phyloP scores from a whole-genome alignment of 352 stramenopile genomes.

The Phytophthora colocasiae region DNA sequence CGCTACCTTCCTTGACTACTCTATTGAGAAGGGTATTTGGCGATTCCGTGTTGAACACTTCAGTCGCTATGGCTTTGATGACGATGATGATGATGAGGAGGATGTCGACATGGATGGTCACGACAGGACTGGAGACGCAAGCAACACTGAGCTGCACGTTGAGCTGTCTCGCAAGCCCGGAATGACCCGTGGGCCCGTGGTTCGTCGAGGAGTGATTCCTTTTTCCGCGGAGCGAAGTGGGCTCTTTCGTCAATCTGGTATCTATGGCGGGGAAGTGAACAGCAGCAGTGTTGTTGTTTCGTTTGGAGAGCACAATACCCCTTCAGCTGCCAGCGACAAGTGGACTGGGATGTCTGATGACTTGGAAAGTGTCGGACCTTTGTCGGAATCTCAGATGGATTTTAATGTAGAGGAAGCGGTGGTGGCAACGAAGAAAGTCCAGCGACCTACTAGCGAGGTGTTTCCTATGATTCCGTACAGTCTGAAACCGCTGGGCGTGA shows the following conservation, averaged over 20 bases:
- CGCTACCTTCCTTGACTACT: constrained; percentile 83
- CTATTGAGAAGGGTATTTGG: constrained; percentile 76
- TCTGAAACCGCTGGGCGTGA: constrained; percentile 39
- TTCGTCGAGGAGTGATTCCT: constrained; percentile 21
- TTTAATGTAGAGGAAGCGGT: constrained; percentile 29
- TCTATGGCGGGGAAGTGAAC: constrained; percentile 39
- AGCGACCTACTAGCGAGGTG: constrained; percentile 39
- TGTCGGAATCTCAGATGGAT: constrained; percentile 21
- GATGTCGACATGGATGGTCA: constrained; percentile 53
- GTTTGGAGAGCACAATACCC: constrained; percentile 39
- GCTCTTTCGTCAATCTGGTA: constrained; percentile 55
- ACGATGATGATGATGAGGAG: constrained; percentile 78
- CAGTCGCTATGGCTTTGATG: constrained; percentile 82
- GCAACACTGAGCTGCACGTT: constrained; percentile 24
- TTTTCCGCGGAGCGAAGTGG: constrained; percentile 44
- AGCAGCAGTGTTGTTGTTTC: constrained; percentile 40
- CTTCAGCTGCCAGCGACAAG: constrained; percentile 21
- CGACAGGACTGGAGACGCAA: constrained; percentile 12
- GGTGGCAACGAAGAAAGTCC: constrained; percentile 25
- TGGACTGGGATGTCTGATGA: constrained; percentile 21
- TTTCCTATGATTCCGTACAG: constrained; percentile 44
- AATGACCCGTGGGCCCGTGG: constrained; percentile 31
- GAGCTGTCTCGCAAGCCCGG: constrained; percentile 35
- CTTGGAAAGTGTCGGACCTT: constrained; percentile 7
- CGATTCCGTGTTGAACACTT: constrained; percentile 89